phyloP scores from a whole-genome alignment of 2,329 filamentous ascomycete genomes.

The Chaetomium globosum region DNA sequence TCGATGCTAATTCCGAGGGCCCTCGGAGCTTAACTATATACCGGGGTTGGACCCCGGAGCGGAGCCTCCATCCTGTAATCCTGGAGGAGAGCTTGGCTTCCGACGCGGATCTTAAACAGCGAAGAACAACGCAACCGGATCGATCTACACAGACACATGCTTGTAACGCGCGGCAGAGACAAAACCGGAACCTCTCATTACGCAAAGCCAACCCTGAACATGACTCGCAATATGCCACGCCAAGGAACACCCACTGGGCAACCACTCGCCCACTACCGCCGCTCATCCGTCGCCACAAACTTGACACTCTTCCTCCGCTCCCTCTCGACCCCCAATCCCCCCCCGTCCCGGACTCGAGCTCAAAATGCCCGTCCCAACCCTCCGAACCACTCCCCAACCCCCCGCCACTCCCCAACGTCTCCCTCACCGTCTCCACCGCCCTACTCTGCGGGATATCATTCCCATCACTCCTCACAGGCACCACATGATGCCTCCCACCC shows the following conservation, averaged over 20 bases:
- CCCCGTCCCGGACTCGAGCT: slow-evolving; percentile 55
- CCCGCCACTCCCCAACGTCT: slow-evolving; percentile 45
- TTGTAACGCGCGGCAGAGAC: not conserved
- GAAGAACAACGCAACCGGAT: not conserved
- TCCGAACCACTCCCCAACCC: slow-evolving; percentile 34
- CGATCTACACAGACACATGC: not conserved
- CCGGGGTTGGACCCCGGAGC: not conserved
- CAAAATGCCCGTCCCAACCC: slow-evolving; percentile 44
- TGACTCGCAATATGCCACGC: not conserved
- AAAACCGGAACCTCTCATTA: not conserved
- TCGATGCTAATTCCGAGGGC: not conserved
- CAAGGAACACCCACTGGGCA: not conserved
- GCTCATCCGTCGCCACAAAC: slow-evolving; percentile 53
- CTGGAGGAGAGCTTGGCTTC: not conserved
- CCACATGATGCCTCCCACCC: slow-evolving; percentile 13
- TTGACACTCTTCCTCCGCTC: slow-evolving; percentile 68
- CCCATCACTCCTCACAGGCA: slow-evolving; percentile 50
- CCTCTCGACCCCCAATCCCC: slow-evolving; percentile 43
- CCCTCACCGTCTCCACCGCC: slow-evolving; percentile 62
- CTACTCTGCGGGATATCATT: slow-evolving; percentile 61
- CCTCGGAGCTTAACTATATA: not conserved
- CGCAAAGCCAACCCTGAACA: not conserved
- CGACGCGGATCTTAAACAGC: too few species aligned
- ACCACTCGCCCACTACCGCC: slow-evolving; percentile 32
- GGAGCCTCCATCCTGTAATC: not conserved